A percentile compares a stretch with the other conserved stretches of the same genome.
phyloP scores from a whole-genome alignment of 192 early-diverging fungal genomes.

The Piromyces finnis region DNA sequence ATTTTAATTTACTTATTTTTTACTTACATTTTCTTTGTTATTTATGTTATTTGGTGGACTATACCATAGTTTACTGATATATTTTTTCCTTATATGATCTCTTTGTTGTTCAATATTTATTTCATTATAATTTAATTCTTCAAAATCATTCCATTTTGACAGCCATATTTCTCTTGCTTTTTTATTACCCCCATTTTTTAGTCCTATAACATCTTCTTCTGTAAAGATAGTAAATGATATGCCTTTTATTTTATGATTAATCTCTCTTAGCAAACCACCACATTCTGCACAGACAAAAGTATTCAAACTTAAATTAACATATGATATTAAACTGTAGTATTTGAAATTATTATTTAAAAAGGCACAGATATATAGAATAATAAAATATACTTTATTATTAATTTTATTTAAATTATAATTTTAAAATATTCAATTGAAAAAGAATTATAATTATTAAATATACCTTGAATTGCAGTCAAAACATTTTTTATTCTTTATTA shows the following conservation, averaged over 20 bases:
- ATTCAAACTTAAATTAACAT: not conserved
- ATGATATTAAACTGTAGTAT: not conserved
- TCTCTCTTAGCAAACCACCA: not conserved
- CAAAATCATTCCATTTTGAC: not conserved
- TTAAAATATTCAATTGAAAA: too few relatives aligned
- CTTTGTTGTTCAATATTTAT: not conserved
- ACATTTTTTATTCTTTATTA: not conserved
- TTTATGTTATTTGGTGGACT: not conserved
- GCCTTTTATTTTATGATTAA: not conserved
- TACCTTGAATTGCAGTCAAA: not conserved
- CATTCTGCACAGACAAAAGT: not conserved
- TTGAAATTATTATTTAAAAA: too few relatives aligned
- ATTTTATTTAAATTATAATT: too few relatives aligned
- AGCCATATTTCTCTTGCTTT: not conserved
- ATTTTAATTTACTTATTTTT: too few relatives aligned
- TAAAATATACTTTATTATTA: too few relatives aligned
- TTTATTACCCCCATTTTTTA: not conserved
- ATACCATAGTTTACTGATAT: not conserved
- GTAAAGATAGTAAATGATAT: not conserved
- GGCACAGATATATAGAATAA: too few relatives aligned
- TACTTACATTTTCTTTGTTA: too few relatives aligned
- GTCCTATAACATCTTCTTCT: not conserved
- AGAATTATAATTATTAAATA: not conserved
- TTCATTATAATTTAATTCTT: not conserved
- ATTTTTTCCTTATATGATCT: not conserved